These are phyloP conservation scores for Salix exigua DNA, from an alignment of 345 rosid genomes.

Conservation along the genomic window DNA sequence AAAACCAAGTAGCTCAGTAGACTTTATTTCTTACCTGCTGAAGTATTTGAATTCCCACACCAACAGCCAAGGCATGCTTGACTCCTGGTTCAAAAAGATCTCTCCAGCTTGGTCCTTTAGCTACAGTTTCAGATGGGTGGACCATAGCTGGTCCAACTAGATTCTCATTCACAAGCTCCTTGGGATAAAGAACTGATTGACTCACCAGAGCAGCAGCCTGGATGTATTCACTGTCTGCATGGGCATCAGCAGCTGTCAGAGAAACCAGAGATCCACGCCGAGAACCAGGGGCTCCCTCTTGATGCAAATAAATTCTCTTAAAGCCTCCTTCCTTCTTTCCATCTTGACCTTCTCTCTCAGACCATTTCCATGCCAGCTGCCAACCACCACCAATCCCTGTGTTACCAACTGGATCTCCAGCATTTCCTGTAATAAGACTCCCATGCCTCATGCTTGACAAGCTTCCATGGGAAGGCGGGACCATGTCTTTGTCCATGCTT, in stretches of 20 bases:
- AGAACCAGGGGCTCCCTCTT: conserved; percentile 61
- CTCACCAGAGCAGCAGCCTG: conserved; percentile 94
- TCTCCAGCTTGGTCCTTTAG: conserved; percentile 59
- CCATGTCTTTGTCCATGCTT: conserved; percentile 64
- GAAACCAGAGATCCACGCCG: conserved; percentile 69
- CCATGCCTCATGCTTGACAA: conserved; percentile 57
- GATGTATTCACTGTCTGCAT: conserved; percentile 51
- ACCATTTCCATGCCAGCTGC: conserved; percentile 99
- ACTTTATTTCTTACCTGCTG: conserved; percentile 68
- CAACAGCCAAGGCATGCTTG: conserved; percentile 81
- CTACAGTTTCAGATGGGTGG: conserved; percentile 70
- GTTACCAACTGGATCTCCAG: conserved; percentile 48
- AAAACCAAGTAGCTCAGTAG: not conserved
- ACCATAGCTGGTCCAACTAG: conserved; percentile 84
- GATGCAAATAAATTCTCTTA: conserved; percentile 76
- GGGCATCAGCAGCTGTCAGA: conserved; percentile 49
- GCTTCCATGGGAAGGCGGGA: conserved; percentile 46
- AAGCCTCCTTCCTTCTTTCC: conserved; percentile 83
- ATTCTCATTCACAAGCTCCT: conserved; percentile 55
- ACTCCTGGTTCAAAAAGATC: conserved; percentile 93
- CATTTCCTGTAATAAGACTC: conserved; percentile 51
- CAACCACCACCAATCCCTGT: conserved; percentile 92
- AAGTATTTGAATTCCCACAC: conserved; percentile 90
- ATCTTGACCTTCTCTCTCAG: conserved; percentile 61
- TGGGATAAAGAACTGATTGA: conserved; percentile 75